Percentiles rank a stretch among this genome's conserved stretches.
These are phyloP conservation scores for Apiospora phragmitis DNA, from an alignment of 2,329 filamentous ascomycete species.

Conservation along the genomic window DNA sequence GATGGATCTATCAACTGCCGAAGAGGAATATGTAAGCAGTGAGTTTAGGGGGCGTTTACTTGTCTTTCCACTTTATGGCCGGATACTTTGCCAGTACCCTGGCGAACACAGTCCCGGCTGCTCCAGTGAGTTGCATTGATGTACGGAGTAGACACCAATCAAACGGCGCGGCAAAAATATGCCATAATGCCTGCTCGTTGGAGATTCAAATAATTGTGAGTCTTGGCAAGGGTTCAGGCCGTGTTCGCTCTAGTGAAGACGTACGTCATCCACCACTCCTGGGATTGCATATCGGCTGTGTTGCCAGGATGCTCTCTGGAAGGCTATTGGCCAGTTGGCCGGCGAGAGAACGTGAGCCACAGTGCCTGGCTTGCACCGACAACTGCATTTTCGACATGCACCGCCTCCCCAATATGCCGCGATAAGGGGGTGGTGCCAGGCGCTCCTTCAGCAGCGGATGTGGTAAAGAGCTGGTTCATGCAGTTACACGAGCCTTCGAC, in stretches of 20 bases:
- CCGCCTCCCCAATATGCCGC: background rate
- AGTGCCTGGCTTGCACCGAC: background rate
- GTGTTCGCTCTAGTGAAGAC: background rate
- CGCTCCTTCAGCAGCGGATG: background rate
- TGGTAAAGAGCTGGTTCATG: background rate
- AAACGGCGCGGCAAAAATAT: background rate
- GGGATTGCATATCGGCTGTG: background rate
- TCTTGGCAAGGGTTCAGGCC: background rate
- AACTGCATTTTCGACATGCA: background rate
- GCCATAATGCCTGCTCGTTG: background rate
- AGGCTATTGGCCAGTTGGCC: background rate
- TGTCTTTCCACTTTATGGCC: background rate
- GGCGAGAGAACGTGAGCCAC: background rate
- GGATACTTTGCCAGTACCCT: background rate
- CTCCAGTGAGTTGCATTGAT: background rate
- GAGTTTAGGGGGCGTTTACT: background rate
- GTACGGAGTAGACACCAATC: background rate
- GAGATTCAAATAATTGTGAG: background rate
- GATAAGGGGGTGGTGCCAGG: background rate
- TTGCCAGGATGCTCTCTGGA: background rate
- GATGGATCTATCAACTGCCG: background rate
- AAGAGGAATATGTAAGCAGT: background rate
- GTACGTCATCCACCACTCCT: background rate
- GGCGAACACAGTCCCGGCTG: background rate
- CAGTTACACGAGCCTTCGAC: background rate